Percentiles rank a stretch among this genome's conserved stretches.
Conservation (phyloP, 2,329 filamentous ascomycete genomes). For the Hypoxylon sp. region DNA sequence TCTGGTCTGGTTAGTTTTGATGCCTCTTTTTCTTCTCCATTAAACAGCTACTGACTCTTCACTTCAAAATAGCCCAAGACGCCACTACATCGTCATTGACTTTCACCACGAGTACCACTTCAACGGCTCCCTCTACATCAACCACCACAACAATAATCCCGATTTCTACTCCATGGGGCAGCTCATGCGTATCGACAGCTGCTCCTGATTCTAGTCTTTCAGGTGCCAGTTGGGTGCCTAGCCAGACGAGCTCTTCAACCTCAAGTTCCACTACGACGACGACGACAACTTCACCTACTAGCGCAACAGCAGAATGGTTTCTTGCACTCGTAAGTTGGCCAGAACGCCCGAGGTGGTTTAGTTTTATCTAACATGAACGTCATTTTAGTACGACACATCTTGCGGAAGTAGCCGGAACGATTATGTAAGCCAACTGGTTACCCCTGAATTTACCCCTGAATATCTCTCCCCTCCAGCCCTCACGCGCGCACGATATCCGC, state of each 20-base stretch:
- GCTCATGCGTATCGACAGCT: too few relatives aligned
- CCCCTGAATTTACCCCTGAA: background rate
- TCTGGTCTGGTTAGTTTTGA: background rate
- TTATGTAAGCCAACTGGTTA: background rate
- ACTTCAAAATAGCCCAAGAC: background rate
- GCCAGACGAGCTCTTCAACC: background rate
- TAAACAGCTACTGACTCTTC: background rate
- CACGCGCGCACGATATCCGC: background rate
- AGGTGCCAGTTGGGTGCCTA: too few relatives aligned
- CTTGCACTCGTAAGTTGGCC: conserved; percentile 3
- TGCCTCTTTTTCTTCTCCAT: background rate
- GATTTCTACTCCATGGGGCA: too few relatives aligned
- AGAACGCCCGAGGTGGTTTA: background rate
- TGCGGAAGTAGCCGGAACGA: background rate
- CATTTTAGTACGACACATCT: background rate
- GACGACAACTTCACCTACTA: background rate
- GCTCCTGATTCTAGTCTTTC: too few relatives aligned
- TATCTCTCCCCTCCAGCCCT: background rate
- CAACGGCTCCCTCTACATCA: background rate
- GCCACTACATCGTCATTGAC: background rate
- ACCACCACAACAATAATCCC: background rate
- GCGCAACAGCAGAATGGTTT: conserved; percentile 4
- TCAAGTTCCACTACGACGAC: background rate
- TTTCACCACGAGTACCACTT: background rate
- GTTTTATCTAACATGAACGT: background rate